A percentile compares a stretch with the other conserved stretches of the same genome.
Evolutionary conservation across 2,329 filamentous ascomycete genomes (phyloP).

Genomic region (Alternaria hordeiaustralica): DNA sequence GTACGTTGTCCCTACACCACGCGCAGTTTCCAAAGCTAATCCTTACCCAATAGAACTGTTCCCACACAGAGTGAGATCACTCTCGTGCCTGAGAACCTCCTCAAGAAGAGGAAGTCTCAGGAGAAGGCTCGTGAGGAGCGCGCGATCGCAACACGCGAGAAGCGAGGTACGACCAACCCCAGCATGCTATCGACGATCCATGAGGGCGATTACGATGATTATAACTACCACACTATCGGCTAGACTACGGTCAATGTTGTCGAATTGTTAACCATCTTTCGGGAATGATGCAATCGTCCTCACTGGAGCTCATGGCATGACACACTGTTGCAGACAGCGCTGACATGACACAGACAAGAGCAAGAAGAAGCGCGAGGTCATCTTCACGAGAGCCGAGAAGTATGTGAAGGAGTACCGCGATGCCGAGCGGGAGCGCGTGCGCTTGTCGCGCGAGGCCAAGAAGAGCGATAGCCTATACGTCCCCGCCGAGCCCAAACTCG

Average conservation of each 20-base stretch:
- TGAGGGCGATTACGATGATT: constrained; percentile 71
- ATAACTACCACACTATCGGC: constrained; percentile 83
- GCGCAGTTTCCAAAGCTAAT: constrained; percentile 58
- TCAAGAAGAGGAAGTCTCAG: constrained; percentile 99
- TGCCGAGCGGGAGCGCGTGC: constrained; percentile 97
- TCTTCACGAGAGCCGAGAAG: constrained; percentile 99
- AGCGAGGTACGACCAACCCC: constrained; percentile 75
- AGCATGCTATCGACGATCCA: constrained; percentile 21
- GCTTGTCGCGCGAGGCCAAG: constrained; percentile 87
- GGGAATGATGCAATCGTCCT: constrained; percentile 76
- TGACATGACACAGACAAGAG: constrained; percentile 71
- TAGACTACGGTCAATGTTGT: constrained; percentile 98
- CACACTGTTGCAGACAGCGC: constrained; percentile 20
- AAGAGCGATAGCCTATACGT: constrained; percentile 93
- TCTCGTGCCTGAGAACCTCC: constrained; percentile 97
- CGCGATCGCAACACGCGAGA: constrained; percentile 79
- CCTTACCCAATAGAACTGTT: constrained; percentile 70
- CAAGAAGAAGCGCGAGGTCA: constrained; percentile 97
- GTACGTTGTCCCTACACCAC: constrained; percentile 58
- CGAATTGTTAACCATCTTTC: constrained; percentile 99
- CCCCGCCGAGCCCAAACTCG: constrained; percentile 91
- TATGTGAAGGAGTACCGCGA: constrained; percentile 99
- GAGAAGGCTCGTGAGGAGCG: constrained; percentile 97
- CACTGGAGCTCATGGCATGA: constrained; percentile 27
- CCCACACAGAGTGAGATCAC: constrained; percentile 88